Evolutionary conservation across 768 basidiomycete genomes (phyloP).

Genomic region (Exidia glandulosa): DNA sequence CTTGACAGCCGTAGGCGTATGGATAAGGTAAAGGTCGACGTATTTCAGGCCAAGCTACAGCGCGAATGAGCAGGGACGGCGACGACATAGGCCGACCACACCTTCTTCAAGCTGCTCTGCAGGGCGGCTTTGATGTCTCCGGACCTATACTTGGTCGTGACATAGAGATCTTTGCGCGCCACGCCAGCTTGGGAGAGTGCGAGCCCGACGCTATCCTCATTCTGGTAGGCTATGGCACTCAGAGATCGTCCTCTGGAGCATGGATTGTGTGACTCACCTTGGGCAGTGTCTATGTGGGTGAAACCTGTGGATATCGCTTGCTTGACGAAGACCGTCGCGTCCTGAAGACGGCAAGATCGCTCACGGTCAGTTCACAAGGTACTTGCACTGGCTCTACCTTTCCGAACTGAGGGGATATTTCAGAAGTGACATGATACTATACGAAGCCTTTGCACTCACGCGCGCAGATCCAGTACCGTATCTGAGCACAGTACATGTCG

Average conservation of each 20-base stretch:
- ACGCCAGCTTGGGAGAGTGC: constrained; percentile 27
- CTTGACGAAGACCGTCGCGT: constrained; percentile 42
- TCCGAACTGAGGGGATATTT: neutral
- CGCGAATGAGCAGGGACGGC: neutral
- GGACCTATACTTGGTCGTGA: constrained; percentile 18
- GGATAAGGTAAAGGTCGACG: constrained; percentile 65
- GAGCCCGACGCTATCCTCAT: constrained; percentile 26
- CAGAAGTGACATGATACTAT: too few species aligned
- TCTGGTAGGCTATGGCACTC: constrained; percentile 18
- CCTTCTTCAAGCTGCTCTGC: neutral
- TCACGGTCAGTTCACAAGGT: neutral
- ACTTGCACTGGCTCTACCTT: too few species aligned
- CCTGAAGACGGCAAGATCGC: constrained; percentile 20
- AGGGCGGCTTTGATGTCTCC: neutral
- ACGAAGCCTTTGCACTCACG: too few species aligned
- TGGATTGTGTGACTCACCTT: constrained; percentile 25
- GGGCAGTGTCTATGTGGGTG: constrained; percentile 53
- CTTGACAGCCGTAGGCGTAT: constrained; percentile 24
- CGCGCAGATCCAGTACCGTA: constrained; percentile 40
- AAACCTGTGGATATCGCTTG: constrained; percentile 53
- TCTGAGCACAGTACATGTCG: too few species aligned
- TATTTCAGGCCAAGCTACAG: constrained; percentile 46
- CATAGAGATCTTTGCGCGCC: constrained; percentile 22
- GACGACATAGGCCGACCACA: neutral
- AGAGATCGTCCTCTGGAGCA: neutral